Base-by-base conservation (phyloP, 179 eudicot species). In the Silene coronaria region DNA sequence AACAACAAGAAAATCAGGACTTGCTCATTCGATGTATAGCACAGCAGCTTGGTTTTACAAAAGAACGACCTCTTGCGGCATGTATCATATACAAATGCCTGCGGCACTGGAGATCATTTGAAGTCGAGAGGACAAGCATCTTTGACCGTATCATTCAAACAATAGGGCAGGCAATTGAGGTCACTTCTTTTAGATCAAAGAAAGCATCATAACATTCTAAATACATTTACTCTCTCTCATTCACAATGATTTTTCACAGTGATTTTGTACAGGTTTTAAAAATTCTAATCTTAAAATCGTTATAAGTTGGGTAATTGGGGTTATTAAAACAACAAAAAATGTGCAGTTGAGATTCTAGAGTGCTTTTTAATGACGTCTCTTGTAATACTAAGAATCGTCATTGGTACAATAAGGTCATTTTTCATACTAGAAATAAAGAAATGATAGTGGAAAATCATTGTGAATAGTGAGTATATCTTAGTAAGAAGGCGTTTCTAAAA, bases 31-130 rank as follows among this genome's bases (percentile, higher is more conserved):
- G 91, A 28, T 93, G 98, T 76, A 80, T 93, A 74, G 88, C 98
- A 67, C 97, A 93, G 80, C 92, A 85, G 70, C 88, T 93, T 70
- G 95, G 95, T 63, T 91, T 93, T 78, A 81, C 91, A n/a, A 88
- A 76, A 80, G 97, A 87, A 36, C 83, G 95, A 51, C 95, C 98
- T 30, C 86, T 89, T 82, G 95, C 97, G 76, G 98, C 98, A 22
- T 91, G 95, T 81, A 93, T 93, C 60, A 93, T 93, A 70, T 93
- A 86, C 88, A 93, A 91, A 84, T 93, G 98, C 85, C 91, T 93
- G 53, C 81, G 91, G 72, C 97, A 93, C 63, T 93, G 98, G 98
- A 83, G 90, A 80, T 93, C 98, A 51, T 88, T 93, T 81, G 97
- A 93, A 85, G 97, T 86, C 76, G 97, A 92, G 82, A 81, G 92